These are phyloP conservation scores for Backusella macrospora DNA, from an alignment of 192 early-diverging fungal genomes.

Conservation along the genomic window DNA sequence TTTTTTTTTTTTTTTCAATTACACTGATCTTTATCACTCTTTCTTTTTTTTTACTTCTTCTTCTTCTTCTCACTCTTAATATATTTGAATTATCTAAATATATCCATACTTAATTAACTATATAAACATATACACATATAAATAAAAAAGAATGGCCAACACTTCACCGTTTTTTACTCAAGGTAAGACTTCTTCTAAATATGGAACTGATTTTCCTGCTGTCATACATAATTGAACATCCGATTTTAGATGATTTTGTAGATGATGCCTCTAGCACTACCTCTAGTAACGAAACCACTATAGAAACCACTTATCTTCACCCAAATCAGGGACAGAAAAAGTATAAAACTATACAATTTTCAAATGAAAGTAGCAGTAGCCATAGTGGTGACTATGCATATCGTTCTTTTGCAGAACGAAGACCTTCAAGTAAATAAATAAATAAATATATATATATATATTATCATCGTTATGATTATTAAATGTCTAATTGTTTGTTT, in stretches of 20 bases:
- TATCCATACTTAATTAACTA: background rate
- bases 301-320: background rate
- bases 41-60: too few species aligned
- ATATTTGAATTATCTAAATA: background rate
- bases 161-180: background rate
- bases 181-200: constrained; percentile 5
- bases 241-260: background rate
- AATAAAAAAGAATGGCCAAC: background rate
- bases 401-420: background rate
- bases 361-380: background rate
- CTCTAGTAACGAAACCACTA: background rate
- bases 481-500: too few species aligned
- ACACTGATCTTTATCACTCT: background rate
- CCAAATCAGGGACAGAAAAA: background rate
- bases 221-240: constrained; percentile 9
- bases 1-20: background rate
- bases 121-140: background rate
- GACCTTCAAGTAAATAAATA: background rate
- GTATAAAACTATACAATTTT: constrained; percentile 5
- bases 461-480: background rate
- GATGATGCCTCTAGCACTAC: background rate
- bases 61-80: too few species aligned
- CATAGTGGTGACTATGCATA: background rate
- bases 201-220: constrained; percentile 7
- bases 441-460: too few species aligned